Evolutionary conservation across 1,139 yeast species (phyloP).

Genomic region (Taphrina pruni): DNA sequence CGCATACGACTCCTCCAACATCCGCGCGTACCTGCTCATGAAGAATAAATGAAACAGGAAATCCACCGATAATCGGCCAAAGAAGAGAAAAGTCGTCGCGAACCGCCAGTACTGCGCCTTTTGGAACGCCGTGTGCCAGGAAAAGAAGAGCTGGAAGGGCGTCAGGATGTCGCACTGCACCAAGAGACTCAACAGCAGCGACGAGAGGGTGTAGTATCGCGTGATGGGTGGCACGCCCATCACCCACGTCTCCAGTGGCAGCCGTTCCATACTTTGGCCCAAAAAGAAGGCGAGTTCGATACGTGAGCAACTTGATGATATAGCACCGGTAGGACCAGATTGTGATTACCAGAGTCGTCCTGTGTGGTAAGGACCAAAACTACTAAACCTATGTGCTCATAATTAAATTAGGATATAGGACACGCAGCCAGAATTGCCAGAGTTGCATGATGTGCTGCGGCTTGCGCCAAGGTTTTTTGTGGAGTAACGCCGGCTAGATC

Average conservation of each 20-base stretch:
- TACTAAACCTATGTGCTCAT: no score
- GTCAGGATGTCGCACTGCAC: slow-evolving; percentile 48
- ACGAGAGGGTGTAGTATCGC: slow-evolving; percentile 48
- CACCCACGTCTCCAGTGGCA: slow-evolving; percentile 50
- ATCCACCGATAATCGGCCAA: slow-evolving; percentile 55
- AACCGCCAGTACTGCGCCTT: slow-evolving; percentile 55
- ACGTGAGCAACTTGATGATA: not conserved
- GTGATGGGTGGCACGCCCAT: slow-evolving; percentile 56
- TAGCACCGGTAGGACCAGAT: no score
- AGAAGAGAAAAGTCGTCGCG: slow-evolving; percentile 55
- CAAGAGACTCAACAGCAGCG: slow-evolving; percentile 44
- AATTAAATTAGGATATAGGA: not conserved
- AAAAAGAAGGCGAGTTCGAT: no score
- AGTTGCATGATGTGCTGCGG: not conserved
- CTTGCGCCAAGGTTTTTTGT: not conserved
- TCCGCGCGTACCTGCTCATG: slow-evolving; percentile 54
- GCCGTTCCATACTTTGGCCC: slow-evolving; percentile 17
- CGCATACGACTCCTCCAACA: slow-evolving; percentile 55
- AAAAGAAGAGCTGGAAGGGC: slow-evolving; percentile 50
- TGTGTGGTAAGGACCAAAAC: not conserved
- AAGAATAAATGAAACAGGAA: slow-evolving; percentile 53
- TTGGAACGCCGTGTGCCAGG: slow-evolving; percentile 50
- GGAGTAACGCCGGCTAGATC: slow-evolving; percentile 1
- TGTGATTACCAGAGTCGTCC: no score
- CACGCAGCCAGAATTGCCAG: not conserved